A percentile compares a stretch with the other conserved stretches of the same genome.
phyloP scores from a whole-genome alignment of 371 early-diverging fungal species.

The Zancudomyces culisetae region DNA sequence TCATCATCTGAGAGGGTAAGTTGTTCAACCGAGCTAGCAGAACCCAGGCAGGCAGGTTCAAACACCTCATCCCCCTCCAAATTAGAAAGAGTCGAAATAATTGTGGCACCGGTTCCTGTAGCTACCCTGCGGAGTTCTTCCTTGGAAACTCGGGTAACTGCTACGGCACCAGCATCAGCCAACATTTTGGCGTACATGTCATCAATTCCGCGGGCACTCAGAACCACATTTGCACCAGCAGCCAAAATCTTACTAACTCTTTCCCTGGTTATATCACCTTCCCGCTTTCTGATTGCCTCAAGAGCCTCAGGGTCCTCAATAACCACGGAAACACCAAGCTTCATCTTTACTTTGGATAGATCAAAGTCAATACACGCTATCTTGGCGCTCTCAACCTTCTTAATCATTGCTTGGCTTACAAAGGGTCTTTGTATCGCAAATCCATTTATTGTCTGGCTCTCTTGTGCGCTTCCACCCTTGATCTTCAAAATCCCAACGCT shows the following conservation, averaged over 20 bases:
- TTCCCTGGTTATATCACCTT: conserved; percentile 91
- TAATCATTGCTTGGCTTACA: conserved; percentile 79
- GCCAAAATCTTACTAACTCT: conserved; percentile 89
- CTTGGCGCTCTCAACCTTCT: conserved; percentile 71
- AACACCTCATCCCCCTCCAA: conserved; percentile 95
- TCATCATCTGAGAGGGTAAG: conserved; percentile 96
- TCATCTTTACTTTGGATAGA: conserved; percentile 97
- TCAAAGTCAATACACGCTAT: conserved; percentile 99
- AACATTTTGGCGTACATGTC: conserved; percentile 96
- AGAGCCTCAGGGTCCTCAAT: conserved; percentile 96
- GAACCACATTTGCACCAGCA: conserved; percentile 94
- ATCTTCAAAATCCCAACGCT: conserved; percentile 98
- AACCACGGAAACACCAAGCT: conserved; percentile 92
- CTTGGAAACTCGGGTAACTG: conserved; percentile 93
- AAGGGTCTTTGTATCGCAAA: conserved; percentile 98
- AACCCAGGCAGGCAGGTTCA: conserved; percentile 76
- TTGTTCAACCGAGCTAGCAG: conserved; percentile 91
- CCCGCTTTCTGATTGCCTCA: conserved; percentile 94
- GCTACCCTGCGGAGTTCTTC: conserved; percentile 97
- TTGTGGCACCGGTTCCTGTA: conserved; percentile 88
- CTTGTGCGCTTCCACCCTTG: conserved; percentile 90
- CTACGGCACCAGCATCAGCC: conserved; percentile 83
- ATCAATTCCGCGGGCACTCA: conserved; percentile 99
- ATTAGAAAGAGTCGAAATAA: conserved; percentile 93
- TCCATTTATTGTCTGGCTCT: conserved; percentile 82